Percentiles rank a stretch among this genome's conserved stretches.
Evolutionary conservation across 1,284 basidiomycete genomes (phyloP).

Genomic region (Somion occarium): DNA sequence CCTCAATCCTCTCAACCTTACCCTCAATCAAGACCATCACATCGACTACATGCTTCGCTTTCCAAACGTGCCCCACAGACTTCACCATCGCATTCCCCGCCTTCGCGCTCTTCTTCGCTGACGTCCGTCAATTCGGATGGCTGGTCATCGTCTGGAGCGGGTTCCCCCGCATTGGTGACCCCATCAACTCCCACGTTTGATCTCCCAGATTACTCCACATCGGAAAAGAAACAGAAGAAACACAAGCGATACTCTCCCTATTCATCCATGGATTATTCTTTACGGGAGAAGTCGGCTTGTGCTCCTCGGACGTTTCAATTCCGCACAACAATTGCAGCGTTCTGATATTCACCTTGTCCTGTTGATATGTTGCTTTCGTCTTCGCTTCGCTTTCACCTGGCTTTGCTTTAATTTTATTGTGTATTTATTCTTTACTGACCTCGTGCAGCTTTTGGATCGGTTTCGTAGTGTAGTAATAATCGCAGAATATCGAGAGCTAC

Average conservation of each 20-base stretch:
- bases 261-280: too few relatives aligned
- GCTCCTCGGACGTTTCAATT: not conserved
- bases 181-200: not conserved
- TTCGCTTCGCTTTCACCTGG: not conserved
- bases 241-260: too few relatives aligned
- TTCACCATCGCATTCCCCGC: not conserved
- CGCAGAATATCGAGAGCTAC: too few relatives aligned
- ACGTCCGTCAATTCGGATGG: not conserved
- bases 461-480: too few relatives aligned
- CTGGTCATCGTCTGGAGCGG: not conserved
- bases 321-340: not conserved
- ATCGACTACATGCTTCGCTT: not conserved
- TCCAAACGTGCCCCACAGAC: not conserved
- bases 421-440: not conserved
- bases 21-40: not conserved
- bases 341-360: not conserved
- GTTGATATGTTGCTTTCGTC: not conserved
- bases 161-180: not conserved
- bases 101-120: not conserved
- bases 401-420: not conserved
- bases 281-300: too few relatives aligned
- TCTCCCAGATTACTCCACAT: not conserved
- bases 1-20: too few relatives aligned
- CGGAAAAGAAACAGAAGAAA: too few relatives aligned
- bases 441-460: too few relatives aligned